Percentiles rank a stretch among this genome's conserved stretches.
phyloP scores from a whole-genome alignment of 2,329 filamentous ascomycete genomes.

The Phaeophleospora eucalypticola region DNA sequence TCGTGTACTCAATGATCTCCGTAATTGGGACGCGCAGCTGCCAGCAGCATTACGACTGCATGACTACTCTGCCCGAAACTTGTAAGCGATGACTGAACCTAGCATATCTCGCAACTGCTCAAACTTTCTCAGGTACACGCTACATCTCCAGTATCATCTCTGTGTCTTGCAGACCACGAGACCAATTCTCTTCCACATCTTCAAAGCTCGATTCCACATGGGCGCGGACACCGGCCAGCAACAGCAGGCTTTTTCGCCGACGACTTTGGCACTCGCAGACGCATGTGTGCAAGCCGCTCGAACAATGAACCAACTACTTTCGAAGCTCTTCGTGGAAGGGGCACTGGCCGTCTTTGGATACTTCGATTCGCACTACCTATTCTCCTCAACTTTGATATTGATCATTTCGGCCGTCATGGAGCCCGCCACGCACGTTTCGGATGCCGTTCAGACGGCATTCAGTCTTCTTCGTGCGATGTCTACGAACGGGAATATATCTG shows the following conservation, averaged over 20 bases:
- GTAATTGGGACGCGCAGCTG: constrained; percentile 37
- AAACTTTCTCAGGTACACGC: constrained; percentile 17
- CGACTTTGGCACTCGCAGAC: constrained; percentile 31
- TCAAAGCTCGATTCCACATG: constrained; percentile 19
- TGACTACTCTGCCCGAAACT: constrained; percentile 24
- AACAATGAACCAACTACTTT: constrained; percentile 42
- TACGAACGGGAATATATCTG: constrained; percentile 41
- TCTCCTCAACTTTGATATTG: constrained; percentile 45
- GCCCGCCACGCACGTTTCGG: constrained; percentile 33
- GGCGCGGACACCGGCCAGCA: constrained; percentile 1
- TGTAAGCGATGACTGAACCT: constrained; percentile 8
- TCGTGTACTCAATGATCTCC: constrained; percentile 35
- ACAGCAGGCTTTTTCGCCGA: constrained; percentile 26
- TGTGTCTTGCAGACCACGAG: constrained; percentile 36
- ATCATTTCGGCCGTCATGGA: constrained; percentile 39
- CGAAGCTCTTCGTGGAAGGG: constrained; percentile 46
- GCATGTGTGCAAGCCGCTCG: constrained; percentile 45
- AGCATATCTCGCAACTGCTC: neutral
- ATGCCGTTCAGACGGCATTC: constrained; percentile 39
- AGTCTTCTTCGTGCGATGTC: constrained; percentile 40
- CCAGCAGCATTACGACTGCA: constrained; percentile 33
- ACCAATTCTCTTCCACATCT: constrained; percentile 33
- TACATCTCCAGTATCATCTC: constrained; percentile 37
- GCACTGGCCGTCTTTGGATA: constrained; percentile 48
- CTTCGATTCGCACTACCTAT: constrained; percentile 47